Evolutionary conservation across 2,329 filamentous ascomycete genomes (phyloP), one percentile per base, ranked within the genome.

Genomic region (Sporothrix pallida): DNA sequence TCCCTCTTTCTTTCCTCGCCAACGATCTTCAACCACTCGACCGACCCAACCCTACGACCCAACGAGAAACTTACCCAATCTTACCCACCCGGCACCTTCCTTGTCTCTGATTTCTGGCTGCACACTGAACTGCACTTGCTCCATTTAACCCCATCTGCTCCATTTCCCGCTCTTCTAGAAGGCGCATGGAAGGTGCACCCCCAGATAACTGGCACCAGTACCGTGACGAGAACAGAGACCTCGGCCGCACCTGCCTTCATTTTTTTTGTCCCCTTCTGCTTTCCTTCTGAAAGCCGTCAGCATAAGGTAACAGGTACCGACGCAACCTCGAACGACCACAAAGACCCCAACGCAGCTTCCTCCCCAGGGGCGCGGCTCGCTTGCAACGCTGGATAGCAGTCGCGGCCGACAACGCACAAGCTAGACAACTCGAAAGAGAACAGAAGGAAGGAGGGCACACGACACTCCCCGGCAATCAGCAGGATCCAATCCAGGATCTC

Each of bases 301-400:
- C 56, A 37, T 26, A 58, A 6, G 15, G 20, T 17, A 12, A 15
- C 42, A 65, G 63, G 50, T 56, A 46, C 68, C 68, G 31, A 52
- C 50, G 52, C 42, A 46, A 46, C 68, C 26, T n/a, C 23, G 23
- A 26, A 26, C 23, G 23, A 26, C 23, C 31, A 37, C 2, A 37
- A 37, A 5, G 31, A 56, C 20, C 42, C n/a, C 50, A 58, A 44
- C 42, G 48, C 48, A 68, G 26, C 62, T 48, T 67, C 62, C 62
- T 48, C 42, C 10, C 37, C 20, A 20, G 42, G 72, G 44, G 56
- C 71, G 72, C 52, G 63, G 44, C 72, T 70, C 37, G 42, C 63
- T 69, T 65, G 67, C 52, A 72, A 67, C 63, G 42, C 60, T 50
- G 46, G 54, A 26, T 54, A 37, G 72, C 65, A 69, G 52, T 50